Percentiles rank a stretch among this genome's conserved stretches.
These are phyloP conservation scores for Bipolaris victoriae DNA, from an alignment of 2,329 filamentous ascomycete genomes.

Conservation along the genomic window DNA sequence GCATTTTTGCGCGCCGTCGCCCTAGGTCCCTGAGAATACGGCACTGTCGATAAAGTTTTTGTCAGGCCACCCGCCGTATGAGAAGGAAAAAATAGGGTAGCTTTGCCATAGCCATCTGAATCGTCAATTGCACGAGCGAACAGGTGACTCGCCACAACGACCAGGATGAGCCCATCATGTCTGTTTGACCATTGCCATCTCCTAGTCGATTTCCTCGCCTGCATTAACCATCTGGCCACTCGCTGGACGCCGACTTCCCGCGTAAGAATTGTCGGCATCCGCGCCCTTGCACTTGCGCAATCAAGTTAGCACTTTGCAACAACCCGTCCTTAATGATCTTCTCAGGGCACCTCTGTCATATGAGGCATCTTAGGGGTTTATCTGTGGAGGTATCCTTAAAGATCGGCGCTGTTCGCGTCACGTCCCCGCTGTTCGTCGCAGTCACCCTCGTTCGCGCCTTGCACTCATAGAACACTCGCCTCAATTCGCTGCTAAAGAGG, in stretches of 20 bases:
- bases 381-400: constrained; percentile 9
- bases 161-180: constrained; percentile 3
- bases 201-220: background rate
- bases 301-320: background rate
- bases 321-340: background rate
- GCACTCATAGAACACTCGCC: background rate
- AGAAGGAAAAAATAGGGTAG: background rate
- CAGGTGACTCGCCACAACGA: background rate
- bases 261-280: background rate
- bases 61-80: background rate
- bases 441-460: background rate
- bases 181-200: background rate
- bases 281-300: background rate
- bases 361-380: background rate
- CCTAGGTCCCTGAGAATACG: no score
- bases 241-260: background rate
- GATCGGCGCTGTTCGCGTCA: constrained; percentile 5
- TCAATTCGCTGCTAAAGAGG: background rate
- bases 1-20: no score
- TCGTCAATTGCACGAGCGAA: background rate
- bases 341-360: background rate
- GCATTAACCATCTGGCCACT: background rate
- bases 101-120: background rate
- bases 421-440: constrained; percentile 1
- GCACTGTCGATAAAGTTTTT: background rate